phyloP scores from a whole-genome alignment of 352 stramenopile genomes.

The Pythium volutum region DNA sequence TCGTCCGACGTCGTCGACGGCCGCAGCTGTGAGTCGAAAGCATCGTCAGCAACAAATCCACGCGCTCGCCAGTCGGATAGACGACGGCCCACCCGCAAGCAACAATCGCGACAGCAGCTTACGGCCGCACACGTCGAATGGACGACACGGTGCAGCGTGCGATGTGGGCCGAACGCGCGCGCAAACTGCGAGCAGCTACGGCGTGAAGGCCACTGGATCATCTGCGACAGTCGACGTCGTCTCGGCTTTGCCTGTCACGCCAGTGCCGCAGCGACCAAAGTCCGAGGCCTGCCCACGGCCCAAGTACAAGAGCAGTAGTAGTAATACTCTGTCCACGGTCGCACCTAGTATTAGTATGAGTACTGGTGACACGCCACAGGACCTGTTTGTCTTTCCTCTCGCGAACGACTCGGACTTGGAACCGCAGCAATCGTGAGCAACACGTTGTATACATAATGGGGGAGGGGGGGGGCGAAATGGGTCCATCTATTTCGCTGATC shows the following conservation, averaged over 20 bases:
- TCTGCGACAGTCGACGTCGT: not conserved
- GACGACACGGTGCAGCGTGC: conserved; percentile 1
- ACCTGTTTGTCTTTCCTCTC: conserved; percentile 14
- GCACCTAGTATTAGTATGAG: not conserved
- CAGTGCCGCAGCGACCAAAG: conserved; percentile 4
- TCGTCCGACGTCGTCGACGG: conserved; percentile 33
- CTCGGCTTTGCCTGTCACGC: not conserved
- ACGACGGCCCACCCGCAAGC: not conserved
- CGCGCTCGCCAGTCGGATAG: conserved; percentile 12
- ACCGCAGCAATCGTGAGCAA: not conserved
- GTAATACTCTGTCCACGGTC: conserved; percentile 13
- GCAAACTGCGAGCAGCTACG: not conserved
- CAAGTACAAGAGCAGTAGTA: not conserved
- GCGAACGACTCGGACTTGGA: not conserved
- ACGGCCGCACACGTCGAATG: conserved; percentile 27
- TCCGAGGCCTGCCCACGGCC: conserved; percentile 7
- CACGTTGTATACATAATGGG: no score
- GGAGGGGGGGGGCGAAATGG: no score
- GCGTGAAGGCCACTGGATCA: not conserved
- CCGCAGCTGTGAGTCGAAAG: conserved; percentile 35
- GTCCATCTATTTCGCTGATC: no score
- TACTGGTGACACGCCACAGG: not conserved
- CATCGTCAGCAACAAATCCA: conserved; percentile 49
- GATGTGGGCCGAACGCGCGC: not conserved
- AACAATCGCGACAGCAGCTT: conserved; percentile 4